These are phyloP conservation scores for Solanum chilense DNA, from an alignment of 257 asterid species.

Conservation along the genomic window DNA sequence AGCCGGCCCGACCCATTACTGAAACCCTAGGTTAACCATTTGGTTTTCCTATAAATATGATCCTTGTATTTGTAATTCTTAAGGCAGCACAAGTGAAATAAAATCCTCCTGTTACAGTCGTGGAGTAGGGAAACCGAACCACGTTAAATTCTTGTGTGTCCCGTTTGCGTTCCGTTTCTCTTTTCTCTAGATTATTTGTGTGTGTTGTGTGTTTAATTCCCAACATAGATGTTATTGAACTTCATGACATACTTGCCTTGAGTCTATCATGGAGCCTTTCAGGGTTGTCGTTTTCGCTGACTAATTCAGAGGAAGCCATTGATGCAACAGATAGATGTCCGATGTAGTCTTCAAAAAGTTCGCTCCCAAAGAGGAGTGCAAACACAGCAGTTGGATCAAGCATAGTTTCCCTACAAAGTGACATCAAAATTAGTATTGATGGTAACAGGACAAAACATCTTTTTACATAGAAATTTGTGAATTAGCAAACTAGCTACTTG, in stretches of 20 bases:
- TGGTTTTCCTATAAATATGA: too few species aligned
- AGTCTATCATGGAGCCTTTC: slow-evolving; percentile 54
- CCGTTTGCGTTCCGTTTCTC: too few species aligned
- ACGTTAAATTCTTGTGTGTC: too few species aligned
- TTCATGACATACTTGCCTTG: slow-evolving; percentile 36
- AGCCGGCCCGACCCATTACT: too few species aligned
- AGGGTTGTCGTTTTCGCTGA: slow-evolving; percentile 40
- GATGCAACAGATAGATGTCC: slow-evolving; percentile 85
- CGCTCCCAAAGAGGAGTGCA: slow-evolving; percentile 91
- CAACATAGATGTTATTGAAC: background rate
- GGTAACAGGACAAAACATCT: background rate
- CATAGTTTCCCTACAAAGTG: slow-evolving; percentile 55
- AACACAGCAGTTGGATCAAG: slow-evolving; percentile 91
- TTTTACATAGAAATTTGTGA: background rate
- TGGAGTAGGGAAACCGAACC: too few species aligned
- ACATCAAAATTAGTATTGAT: background rate
- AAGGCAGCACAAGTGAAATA: too few species aligned
- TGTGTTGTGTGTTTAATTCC: too few species aligned
- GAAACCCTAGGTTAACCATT: too few species aligned
- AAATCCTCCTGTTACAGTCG: too few species aligned
- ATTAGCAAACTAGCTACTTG: background rate
- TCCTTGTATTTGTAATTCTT: too few species aligned
- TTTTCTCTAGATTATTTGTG: too few species aligned
- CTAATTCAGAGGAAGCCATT: slow-evolving; percentile 75
- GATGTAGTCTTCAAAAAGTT: slow-evolving; percentile 75